phyloP scores from a whole-genome alignment of 1,139 yeast genomes.

The Fermentozyma sake region DNA sequence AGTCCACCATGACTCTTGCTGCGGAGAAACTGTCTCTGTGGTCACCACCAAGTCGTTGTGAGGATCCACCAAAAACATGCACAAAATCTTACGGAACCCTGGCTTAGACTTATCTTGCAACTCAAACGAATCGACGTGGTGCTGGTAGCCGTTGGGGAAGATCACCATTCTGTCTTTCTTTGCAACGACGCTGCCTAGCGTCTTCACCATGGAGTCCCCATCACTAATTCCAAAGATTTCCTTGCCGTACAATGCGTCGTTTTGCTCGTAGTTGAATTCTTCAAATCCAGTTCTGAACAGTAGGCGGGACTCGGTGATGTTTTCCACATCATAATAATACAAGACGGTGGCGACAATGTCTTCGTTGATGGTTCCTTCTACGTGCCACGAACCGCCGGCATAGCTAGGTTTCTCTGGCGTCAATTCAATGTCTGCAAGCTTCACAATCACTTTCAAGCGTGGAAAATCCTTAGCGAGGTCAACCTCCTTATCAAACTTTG shows the following conservation, averaged over 20 bases:
- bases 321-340: slow-evolving; percentile 40
- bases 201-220: slow-evolving; percentile 18
- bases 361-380: slow-evolving; percentile 42
- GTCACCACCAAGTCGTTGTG: slow-evolving; percentile 23
- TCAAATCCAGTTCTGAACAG: slow-evolving; percentile 28
- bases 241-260: slow-evolving; percentile 23
- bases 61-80: slow-evolving; percentile 40
- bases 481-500: slow-evolving; percentile 14
- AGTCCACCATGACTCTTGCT: slow-evolving; percentile 37
- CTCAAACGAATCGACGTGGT: slow-evolving; percentile 36
- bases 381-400: slow-evolving; percentile 43
- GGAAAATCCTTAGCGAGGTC: slow-evolving; percentile 17
- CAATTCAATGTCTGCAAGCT: slow-evolving; percentile 38
- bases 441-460: slow-evolving; percentile 34
- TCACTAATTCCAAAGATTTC: slow-evolving; percentile 26
- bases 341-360: slow-evolving; percentile 40
- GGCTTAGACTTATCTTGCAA: slow-evolving; percentile 29
- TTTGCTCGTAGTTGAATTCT: slow-evolving; percentile 36
- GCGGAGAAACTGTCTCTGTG: slow-evolving; percentile 37
- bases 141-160: slow-evolving; percentile 40
- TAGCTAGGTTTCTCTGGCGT: slow-evolving; percentile 40
- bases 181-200: slow-evolving; percentile 23
- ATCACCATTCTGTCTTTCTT: slow-evolving; percentile 26
- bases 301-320: slow-evolving; percentile 33
- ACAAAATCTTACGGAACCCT: slow-evolving; percentile 40